Evolutionary conservation across 257 asterid species (phyloP).

Genomic region (Anisodus tanguticus): DNA sequence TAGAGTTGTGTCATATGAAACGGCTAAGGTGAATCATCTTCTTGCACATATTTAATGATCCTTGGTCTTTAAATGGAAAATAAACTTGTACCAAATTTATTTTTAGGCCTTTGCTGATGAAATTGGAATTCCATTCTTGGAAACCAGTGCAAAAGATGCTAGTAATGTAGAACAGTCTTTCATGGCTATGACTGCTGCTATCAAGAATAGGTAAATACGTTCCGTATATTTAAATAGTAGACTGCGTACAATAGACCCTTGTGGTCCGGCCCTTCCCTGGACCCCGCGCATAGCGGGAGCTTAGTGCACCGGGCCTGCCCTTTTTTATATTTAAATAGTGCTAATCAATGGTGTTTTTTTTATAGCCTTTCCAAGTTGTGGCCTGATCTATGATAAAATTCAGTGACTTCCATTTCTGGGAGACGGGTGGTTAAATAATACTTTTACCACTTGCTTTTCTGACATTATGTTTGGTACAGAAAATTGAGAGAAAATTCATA

Average conservation of each 20-base stretch:
- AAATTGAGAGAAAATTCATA: neutral
- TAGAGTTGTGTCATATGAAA: conserved; percentile 78
- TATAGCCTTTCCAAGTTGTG: neutral
- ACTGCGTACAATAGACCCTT: too few species aligned
- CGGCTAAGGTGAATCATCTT: conserved; percentile 66
- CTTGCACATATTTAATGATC: conserved; percentile 14
- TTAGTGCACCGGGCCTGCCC: too few species aligned
- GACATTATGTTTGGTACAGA: neutral
- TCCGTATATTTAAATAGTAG: neutral
- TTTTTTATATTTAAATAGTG: neutral
- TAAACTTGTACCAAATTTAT: conserved; percentile 27
- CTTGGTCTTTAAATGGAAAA: neutral
- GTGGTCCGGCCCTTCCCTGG: too few species aligned
- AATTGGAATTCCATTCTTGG: conserved; percentile 93
- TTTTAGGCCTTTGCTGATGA: conserved; percentile 90
- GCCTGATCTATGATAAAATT: neutral
- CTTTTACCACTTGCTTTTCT: conserved; percentile 19
- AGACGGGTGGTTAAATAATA: neutral
- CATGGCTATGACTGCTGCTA: conserved; percentile 92
- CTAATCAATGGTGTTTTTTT: neutral
- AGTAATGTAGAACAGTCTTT: conserved; percentile 88
- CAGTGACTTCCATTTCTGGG: conserved; percentile 1
- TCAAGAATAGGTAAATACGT: conserved; percentile 65
- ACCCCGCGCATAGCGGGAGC: too few species aligned
- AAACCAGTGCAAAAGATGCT: conserved; percentile 92